phyloP scores from a whole-genome alignment of 768 basidiomycete species.

The Aureoboletus auriporus region DNA sequence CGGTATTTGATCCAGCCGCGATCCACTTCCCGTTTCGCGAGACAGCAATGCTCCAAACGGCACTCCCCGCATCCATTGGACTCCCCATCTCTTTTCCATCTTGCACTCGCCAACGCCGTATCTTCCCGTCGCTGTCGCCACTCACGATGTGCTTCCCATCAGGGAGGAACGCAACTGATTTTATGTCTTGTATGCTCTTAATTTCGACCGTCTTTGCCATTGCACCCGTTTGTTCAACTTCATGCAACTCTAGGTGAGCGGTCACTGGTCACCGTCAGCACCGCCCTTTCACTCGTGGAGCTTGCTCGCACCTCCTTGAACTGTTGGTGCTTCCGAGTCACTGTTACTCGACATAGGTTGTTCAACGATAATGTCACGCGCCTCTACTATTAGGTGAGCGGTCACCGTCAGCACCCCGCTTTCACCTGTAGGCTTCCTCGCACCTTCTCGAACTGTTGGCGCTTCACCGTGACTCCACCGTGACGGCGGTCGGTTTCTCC shows the following conservation, averaged over 20 bases:
- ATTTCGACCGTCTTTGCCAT: background rate
- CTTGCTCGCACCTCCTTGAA: no score
- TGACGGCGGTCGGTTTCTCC: no score
- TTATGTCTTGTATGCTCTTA: background rate
- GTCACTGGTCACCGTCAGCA: background rate
- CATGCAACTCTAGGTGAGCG: background rate
- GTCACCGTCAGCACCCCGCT: no score
- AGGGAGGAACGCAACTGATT: background rate
- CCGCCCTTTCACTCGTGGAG: no score
- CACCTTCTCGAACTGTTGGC: no score
- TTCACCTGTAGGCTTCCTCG: no score
- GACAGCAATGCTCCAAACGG: background rate
- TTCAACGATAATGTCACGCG: no score
- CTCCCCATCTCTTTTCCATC: no score
- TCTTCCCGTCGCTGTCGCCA: background rate
- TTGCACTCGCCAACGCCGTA: background rate
- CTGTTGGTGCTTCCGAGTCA: no score
- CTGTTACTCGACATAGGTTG: no score
- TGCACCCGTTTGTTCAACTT: background rate
- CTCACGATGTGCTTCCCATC: background rate
- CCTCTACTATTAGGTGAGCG: no score
- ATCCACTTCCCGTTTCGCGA: background rate
- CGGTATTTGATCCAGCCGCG: background rate
- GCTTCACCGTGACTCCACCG: no score
- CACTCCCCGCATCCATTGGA: background rate